Evolutionary conservation across 176 grass and related monocot genomes (phyloP), one percentile per base, ranked within the genome.

Genomic region (Carex parvula): DNA sequence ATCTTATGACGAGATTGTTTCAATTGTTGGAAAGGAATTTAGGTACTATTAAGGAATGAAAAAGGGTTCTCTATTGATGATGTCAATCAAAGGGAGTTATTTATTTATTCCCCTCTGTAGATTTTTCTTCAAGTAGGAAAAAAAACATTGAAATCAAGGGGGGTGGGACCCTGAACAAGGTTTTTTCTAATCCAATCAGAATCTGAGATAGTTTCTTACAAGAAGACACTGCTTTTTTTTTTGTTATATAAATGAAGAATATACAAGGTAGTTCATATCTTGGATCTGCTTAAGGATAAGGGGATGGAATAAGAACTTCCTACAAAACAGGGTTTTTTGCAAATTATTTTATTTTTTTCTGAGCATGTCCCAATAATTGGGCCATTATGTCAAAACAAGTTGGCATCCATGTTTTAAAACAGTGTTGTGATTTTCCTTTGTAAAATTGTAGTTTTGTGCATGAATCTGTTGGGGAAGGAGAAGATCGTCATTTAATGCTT

Each of bases 391-490:
- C 24, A 57, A 10, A 46, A 29, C 26, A 57, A 57, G 73, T 4
- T 76, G 14, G 22, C 12, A 8, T 75, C 12, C 8, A 4, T 76
- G 22, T 32, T 30, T 78, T 55, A n/a, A 16, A 32, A 76, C 0
- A 32, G 35, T 70, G 21, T 57, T 33, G 15, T 57, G 52, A 78
- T 78, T 71, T 3, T 71, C 6, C 21, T 5, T 78, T 72, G 9
- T 56, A 18, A 53, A 42, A 22, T 30, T 86, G n/a, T 86, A 98
- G 96, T 67, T 98, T 98, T 83, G 86, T 86, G 39, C 96, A 95
- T 85, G 91, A 92, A 88, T 98, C 96, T 75, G 88, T 92, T 30
- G 96, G 96, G 12, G 96, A 98, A 89, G 93, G 91, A 11, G 93
- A 95, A 42, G 88, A 88, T 78, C 89, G 93, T 0, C 96, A 98